Conservation (phyloP, 352 stramenopile species). For the Globisporangium viniferum region DNA sequence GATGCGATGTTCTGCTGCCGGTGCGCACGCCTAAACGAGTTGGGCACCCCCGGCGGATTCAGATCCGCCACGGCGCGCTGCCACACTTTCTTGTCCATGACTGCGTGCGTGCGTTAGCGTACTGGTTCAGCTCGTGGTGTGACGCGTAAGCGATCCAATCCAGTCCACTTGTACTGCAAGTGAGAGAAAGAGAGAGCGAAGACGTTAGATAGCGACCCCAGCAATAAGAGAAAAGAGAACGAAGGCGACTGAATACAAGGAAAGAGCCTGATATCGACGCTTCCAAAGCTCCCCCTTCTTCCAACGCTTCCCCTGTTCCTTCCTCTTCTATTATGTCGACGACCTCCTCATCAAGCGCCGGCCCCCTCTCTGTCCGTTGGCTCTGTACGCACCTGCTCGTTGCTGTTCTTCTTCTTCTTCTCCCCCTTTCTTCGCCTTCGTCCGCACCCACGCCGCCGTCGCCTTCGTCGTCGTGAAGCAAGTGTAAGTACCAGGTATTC, state of each 20-base stretch:
- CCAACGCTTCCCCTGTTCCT: neutral
- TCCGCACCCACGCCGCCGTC: neutral
- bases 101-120: neutral
- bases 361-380: neutral
- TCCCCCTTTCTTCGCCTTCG: neutral
- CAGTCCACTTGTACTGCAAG: neutral
- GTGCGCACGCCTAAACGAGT: constrained; percentile 66
- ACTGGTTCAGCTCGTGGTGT: neutral
- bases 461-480: neutral
- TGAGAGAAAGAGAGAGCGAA: neutral
- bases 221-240: neutral
- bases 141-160: neutral
- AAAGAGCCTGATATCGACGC: neutral
- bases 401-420: neutral
- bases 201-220: neutral
- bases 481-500: neutral
- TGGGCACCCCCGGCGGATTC: constrained; percentile 67
- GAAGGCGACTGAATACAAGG: neutral
- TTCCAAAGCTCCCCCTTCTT: neutral
- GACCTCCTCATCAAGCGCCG: neutral
- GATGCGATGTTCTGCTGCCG: constrained; percentile 67
- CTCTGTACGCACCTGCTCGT: neutral
- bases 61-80: constrained; percentile 67
- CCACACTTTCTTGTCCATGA: constrained; percentile 64
- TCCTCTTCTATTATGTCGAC: neutral